Evolutionary conservation across 2,329 filamentous ascomycete species (phyloP).

Genomic region (Alternaria longipes): DNA sequence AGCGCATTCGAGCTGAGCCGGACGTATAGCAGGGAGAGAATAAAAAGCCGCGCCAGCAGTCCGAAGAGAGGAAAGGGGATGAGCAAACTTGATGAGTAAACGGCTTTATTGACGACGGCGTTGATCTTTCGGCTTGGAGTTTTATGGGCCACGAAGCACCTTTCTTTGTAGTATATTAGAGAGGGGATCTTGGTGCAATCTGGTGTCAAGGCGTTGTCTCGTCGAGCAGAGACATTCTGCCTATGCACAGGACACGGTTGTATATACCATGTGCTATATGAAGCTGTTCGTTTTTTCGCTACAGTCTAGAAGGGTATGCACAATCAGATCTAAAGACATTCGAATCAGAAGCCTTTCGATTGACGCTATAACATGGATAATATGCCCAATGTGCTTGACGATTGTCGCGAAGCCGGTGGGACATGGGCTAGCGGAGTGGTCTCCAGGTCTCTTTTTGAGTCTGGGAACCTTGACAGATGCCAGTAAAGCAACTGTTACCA

Average conservation of each 20-base stretch:
- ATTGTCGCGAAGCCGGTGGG: neutral
- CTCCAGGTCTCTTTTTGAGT: neutral
- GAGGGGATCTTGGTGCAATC: neutral
- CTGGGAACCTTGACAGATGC: neutral
- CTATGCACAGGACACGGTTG: neutral
- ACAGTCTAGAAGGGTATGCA: neutral
- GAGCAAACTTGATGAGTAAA: constrained; percentile 31
- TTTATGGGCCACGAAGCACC: neutral
- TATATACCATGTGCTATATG: neutral
- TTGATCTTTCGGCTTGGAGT: neutral
- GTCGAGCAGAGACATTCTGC: neutral
- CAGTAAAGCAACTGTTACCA: neutral
- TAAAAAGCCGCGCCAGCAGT: constrained; percentile 63
- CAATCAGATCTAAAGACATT: too few species aligned
- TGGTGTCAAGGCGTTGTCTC: neutral
- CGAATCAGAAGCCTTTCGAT: neutral
- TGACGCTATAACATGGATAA: neutral
- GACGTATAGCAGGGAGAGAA: constrained; percentile 85
- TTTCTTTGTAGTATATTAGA: neutral
- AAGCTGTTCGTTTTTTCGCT: neutral
- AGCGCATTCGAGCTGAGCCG: constrained; percentile 67
- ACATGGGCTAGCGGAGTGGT: too few species aligned
- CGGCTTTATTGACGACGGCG: neutral
- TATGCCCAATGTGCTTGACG: neutral
- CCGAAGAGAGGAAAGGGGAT: constrained; percentile 54